phyloP scores from a whole-genome alignment of 2,329 filamentous ascomycete species.

The Diaporthe sp. region DNA sequence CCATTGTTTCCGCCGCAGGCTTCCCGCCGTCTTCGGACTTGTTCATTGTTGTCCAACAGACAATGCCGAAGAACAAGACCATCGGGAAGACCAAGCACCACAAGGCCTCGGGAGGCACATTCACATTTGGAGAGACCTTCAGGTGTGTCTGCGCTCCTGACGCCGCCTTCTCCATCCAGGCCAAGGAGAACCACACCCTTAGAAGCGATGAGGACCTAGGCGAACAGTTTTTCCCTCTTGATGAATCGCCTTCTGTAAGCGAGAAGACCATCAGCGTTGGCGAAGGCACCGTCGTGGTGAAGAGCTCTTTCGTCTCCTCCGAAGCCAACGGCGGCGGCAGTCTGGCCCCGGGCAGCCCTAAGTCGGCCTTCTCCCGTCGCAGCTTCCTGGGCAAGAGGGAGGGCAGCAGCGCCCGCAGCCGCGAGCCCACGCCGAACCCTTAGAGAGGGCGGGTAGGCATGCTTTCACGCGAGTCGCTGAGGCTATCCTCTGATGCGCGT shows the following conservation, averaged over 20 bases:
- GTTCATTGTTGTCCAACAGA: conserved; percentile 80
- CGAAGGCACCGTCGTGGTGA: conserved; percentile 78
- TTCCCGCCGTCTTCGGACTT: conserved; percentile 84
- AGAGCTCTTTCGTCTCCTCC: conserved; percentile 76
- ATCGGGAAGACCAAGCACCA: conserved; percentile 94
- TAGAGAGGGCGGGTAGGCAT: conserved; percentile 40
- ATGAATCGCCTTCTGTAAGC: conserved; percentile 77
- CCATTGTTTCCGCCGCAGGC: conserved; percentile 82
- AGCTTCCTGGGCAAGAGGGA: conserved; percentile 66
- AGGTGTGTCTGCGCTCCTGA: conserved; percentile 84
- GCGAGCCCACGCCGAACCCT: conserved; percentile 58
- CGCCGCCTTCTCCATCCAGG: conserved; percentile 86
- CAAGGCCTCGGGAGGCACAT: conserved; percentile 77
- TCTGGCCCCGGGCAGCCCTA: conserved; percentile 61
- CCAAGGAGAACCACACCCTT: conserved; percentile 88
- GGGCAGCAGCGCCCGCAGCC: conserved; percentile 53
- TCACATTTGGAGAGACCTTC: conserved; percentile 84
- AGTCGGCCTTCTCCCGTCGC: conserved; percentile 59
- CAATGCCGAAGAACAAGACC: conserved; percentile 79
- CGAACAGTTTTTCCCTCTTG: conserved; percentile 91
- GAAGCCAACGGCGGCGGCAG: conserved; percentile 56
- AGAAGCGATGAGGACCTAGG: conserved; percentile 87
- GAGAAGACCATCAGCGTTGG: conserved; percentile 85
- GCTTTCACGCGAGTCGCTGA: conserved; percentile 40
- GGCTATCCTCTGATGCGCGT: conserved; percentile 19